phyloP scores from a whole-genome alignment of 2,329 filamentous ascomycete species.

The Aspergillus niger region DNA sequence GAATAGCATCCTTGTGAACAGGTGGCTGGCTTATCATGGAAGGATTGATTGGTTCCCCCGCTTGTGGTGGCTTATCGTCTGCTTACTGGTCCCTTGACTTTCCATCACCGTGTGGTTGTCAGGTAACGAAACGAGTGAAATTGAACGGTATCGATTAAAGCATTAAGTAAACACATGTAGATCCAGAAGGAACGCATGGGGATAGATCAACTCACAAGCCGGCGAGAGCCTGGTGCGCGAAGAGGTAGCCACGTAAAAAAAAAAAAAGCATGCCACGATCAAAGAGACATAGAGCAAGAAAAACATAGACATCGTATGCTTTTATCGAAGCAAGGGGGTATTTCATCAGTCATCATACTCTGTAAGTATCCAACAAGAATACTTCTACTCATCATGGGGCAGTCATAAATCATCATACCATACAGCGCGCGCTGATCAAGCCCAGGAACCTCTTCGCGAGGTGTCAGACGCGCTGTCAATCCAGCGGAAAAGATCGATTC shows the following conservation, averaged over 20 bases:
- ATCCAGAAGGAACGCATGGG: not conserved
- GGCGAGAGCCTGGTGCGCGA: not conserved
- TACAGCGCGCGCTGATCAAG: not conserved
- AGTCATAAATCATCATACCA: constrained; percentile 1
- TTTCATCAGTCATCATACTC: not conserved
- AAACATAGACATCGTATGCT: not conserved
- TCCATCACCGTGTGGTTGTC: too few relatives aligned
- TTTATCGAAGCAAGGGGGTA: not conserved
- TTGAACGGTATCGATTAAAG: not conserved
- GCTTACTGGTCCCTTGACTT: too few relatives aligned
- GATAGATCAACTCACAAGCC: not conserved
- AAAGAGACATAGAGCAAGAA: not conserved
- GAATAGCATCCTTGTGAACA: too few relatives aligned
- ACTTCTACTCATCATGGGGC: not conserved
- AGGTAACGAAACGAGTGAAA: not conserved
- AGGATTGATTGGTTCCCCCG: too few relatives aligned
- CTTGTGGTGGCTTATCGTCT: too few relatives aligned
- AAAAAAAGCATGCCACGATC: too few relatives aligned
- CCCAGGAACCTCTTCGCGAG: not conserved
- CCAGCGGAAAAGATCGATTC: constrained; percentile 6
- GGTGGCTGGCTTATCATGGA: too few relatives aligned
- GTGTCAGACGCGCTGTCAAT: not conserved
- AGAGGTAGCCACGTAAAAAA: not conserved
- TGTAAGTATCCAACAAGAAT: not conserved
- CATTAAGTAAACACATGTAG: not conserved